phyloP scores from a whole-genome alignment of 2,329 filamentous ascomycete genomes.

The Fusarium denticulatum region DNA sequence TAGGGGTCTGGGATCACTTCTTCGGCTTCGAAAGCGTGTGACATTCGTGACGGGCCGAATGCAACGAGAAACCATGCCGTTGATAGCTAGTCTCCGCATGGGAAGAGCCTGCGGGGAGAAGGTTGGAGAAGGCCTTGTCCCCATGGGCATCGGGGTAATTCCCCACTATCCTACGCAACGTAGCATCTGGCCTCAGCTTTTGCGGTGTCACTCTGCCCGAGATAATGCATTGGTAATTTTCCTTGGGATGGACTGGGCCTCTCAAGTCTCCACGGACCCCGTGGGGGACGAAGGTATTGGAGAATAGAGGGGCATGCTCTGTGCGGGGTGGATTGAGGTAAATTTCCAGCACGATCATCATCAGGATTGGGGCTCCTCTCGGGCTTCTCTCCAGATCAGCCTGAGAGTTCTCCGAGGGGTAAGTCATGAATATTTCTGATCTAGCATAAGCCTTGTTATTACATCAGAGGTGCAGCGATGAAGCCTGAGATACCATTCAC shows the following conservation, averaged over 20 bases:
- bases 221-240: background rate
- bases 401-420: background rate
- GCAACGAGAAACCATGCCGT: background rate
- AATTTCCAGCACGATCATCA: background rate
- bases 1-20: background rate
- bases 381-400: constrained; percentile 5
- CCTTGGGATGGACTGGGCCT: background rate
- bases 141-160: constrained; percentile 5
- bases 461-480: background rate
- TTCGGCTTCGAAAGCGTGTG: background rate
- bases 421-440: background rate
- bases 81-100: background rate
- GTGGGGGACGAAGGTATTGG: constrained; percentile 1
- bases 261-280: background rate
- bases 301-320: constrained; percentile 4
- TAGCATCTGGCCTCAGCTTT: background rate
- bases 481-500: background rate
- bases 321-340: constrained; percentile 13
- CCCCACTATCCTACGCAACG: background rate
- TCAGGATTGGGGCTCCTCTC: background rate
- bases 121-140: constrained; percentile 11
- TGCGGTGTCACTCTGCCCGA: background rate
- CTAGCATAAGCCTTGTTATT: background rate
- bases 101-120: background rate
- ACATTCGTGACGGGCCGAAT: constrained; percentile 10